phyloP scores from a whole-genome alignment of 306 rosid species.

The Castanospermum australe region DNA sequence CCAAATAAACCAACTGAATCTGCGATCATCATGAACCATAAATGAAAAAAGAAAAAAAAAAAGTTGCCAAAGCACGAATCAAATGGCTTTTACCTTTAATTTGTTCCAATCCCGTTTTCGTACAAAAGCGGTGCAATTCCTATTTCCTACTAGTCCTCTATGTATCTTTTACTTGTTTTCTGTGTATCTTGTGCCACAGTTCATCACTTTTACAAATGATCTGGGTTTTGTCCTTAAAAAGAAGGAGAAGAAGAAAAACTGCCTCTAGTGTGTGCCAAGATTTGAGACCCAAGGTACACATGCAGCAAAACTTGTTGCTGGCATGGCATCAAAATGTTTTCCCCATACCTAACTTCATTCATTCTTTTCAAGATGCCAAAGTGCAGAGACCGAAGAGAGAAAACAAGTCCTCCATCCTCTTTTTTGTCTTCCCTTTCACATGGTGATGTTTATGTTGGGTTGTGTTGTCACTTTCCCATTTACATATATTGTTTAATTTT shows the following conservation, averaged over 20 bases:
- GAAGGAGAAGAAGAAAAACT: background rate
- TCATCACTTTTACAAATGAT: background rate
- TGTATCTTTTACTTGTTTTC: background rate
- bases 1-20: no score
- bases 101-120: background rate
- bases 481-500: background rate
- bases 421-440: background rate
- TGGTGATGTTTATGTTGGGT: background rate
- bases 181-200: background rate
- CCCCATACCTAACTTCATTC: background rate
- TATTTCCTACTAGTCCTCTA: background rate
- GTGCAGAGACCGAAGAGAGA: background rate
- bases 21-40: no score
- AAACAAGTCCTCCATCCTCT: background rate
- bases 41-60: no score
- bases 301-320: background rate
- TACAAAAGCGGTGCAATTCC: background rate
- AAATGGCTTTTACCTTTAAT: background rate
- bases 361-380: background rate
- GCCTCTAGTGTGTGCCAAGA: background rate
- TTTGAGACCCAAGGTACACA: background rate
- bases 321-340: background rate
- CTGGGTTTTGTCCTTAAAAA: background rate
- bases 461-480: background rate
- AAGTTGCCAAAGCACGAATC: no score